A percentile compares a stretch with the other conserved stretches of the same genome.
phyloP scores from a whole-genome alignment of 345 rosid genomes.

The Rhizophora apiculata region DNA sequence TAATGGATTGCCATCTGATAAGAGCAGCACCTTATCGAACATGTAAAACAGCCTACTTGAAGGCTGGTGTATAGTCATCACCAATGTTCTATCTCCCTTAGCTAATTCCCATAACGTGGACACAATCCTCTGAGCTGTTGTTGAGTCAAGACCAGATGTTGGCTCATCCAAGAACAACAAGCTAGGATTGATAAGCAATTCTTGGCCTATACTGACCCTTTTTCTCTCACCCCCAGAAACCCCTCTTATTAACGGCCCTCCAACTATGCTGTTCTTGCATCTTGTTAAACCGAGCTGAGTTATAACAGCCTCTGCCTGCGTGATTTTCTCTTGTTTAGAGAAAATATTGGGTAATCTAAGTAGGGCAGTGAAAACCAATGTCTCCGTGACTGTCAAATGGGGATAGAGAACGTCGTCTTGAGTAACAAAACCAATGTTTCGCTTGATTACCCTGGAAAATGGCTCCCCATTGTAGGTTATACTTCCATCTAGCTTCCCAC shows the following conservation, averaged over 20 bases:
- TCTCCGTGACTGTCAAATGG: constrained; percentile 14
- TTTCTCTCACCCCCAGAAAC: constrained; percentile 61
- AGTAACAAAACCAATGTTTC: constrained; percentile 13
- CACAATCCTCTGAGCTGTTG: constrained; percentile 53
- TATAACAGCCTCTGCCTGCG: constrained; percentile 16
- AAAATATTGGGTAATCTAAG: constrained; percentile 17
- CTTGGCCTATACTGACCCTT: constrained; percentile 54
- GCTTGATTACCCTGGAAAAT: constrained; percentile 5
- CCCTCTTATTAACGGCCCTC: constrained; percentile 40
- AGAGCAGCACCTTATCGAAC: constrained; percentile 54
- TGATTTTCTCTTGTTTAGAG: constrained; percentile 9
- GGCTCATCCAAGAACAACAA: constrained; percentile 55
- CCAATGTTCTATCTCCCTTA: constrained; percentile 41
- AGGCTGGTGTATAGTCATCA: constrained; percentile 61
- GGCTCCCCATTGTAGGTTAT: constrained; percentile 16
- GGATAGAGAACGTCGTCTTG: constrained; percentile 21
- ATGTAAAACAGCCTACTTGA: constrained; percentile 54
- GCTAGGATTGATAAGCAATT: constrained; percentile 55
- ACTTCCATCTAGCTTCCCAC: constrained; percentile 3
- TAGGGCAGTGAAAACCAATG: constrained; percentile 21
- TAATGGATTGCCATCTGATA: constrained; percentile 48
- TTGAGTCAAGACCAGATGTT: constrained; percentile 56
- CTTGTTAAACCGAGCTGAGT: constrained; percentile 13
- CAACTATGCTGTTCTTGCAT: constrained; percentile 43
- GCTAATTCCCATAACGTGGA: constrained; percentile 37